Conservation (phyloP, 371 early-diverging fungal genomes). For the Rhizopus delemar region DNA sequence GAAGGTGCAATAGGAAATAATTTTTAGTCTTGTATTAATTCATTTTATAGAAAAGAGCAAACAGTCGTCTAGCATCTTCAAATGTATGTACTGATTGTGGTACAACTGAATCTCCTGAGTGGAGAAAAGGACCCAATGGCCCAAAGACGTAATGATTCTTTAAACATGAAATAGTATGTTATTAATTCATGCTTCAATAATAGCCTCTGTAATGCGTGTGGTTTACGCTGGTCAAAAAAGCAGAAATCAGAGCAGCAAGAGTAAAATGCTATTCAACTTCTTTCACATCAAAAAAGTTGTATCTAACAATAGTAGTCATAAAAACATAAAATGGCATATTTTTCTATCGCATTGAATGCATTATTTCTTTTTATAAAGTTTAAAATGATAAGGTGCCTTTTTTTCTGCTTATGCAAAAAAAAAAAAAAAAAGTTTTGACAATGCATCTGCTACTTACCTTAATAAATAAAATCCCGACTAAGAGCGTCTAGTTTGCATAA, state of each 20-base stretch:
- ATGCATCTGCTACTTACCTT: too few relatives aligned
- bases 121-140: constrained; percentile 82
- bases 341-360: too few relatives aligned
- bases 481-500: too few relatives aligned
- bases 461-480: too few relatives aligned
- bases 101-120: constrained; percentile 78
- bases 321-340: neutral
- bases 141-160: constrained; percentile 60
- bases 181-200: neutral
- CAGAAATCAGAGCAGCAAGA: constrained; percentile 6
- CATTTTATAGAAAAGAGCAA: neutral
- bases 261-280: too few relatives aligned
- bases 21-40: neutral
- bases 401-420: too few relatives aligned
- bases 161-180: neutral
- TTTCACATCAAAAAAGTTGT: neutral
- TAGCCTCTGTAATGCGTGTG: constrained; percentile 33
- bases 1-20: constrained; percentile 8
- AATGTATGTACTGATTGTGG: constrained; percentile 61
- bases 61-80: neutral
- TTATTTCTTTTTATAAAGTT: too few relatives aligned
- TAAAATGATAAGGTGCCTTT: too few relatives aligned
- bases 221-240: constrained; percentile 29
- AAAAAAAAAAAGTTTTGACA: too few relatives aligned
- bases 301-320: neutral